These are phyloP conservation scores for Aspergillus aculeatinus DNA, from an alignment of 2,329 filamentous ascomycete genomes.

Conservation along the genomic window DNA sequence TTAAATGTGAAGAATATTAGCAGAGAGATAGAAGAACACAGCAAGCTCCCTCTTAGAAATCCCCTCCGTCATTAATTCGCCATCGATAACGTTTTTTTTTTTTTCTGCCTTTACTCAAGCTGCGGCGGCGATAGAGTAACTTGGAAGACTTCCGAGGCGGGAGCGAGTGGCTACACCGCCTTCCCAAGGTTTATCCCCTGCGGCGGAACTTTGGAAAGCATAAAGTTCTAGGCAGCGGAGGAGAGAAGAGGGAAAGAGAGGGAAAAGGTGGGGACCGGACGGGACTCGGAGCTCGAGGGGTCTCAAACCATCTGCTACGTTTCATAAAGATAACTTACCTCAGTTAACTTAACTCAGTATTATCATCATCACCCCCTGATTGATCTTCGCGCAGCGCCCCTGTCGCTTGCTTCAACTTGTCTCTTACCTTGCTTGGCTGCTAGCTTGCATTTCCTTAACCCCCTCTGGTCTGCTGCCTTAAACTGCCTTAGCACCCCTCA, in stretches of 20 bases:
- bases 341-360: background rate
- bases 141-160: background rate
- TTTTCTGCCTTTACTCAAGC: background rate
- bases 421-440: background rate
- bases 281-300: background rate
- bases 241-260: background rate
- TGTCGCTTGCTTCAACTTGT: conserved; percentile 1
- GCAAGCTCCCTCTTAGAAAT: background rate
- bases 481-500: conserved; percentile 4
- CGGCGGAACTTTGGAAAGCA: background rate
- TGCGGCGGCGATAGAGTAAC: background rate
- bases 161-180: background rate
- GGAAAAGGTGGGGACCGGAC: conserved; percentile 16
- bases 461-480: background rate
- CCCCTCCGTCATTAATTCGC: background rate
- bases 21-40: background rate
- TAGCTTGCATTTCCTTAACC: background rate
- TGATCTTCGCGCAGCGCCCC: background rate
- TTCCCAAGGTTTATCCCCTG: background rate
- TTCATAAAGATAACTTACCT: conserved; percentile 21
- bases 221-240: background rate
- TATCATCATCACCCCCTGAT: conserved; percentile 1
- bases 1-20: background rate
- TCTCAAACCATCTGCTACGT: conserved; percentile 21
- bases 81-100: no score